Evolutionary conservation across 495 filamentous ascomycete species (phyloP).

Genomic region (Hypomontagnella monticulosa): DNA sequence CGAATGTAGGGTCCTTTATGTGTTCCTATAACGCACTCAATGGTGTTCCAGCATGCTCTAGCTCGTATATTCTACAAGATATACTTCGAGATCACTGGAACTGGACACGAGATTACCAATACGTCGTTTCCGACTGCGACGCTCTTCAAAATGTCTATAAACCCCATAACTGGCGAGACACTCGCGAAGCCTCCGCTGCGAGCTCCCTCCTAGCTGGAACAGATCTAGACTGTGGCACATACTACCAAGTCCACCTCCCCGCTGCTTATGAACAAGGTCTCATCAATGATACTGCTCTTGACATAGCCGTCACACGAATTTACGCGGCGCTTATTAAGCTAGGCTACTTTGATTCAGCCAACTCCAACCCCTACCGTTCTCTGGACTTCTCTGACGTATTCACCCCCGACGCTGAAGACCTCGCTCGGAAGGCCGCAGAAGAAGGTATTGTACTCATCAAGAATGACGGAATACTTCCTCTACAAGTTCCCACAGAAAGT

Average conservation of each 20-base stretch:
- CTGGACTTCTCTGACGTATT: constrained; percentile 63
- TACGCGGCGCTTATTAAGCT: constrained; percentile 63
- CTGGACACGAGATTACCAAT: constrained; percentile 64
- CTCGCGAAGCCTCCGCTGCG: constrained; percentile 57
- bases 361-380: constrained; percentile 56
- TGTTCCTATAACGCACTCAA: constrained; percentile 69
- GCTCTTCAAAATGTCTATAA: constrained; percentile 65
- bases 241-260: constrained; percentile 61
- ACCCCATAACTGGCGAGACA: constrained; percentile 60
- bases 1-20: constrained; percentile 66
- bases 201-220: constrained; percentile 65
- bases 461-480: constrained; percentile 62
- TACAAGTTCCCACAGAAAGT: constrained; percentile 57
- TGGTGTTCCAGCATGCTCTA: constrained; percentile 64
- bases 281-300: constrained; percentile 60
- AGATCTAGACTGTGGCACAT: constrained; percentile 68
- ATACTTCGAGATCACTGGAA: constrained; percentile 64
- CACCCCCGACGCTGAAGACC: constrained; percentile 58
- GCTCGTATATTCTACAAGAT: constrained; percentile 64
- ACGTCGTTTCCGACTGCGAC: constrained; percentile 66
- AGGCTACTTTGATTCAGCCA: constrained; percentile 66
- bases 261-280: constrained; percentile 59
- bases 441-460: constrained; percentile 69
- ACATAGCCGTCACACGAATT: constrained; percentile 60
- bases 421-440: constrained; percentile 67